Evolutionary conservation across 1,139 yeast genomes (phyloP).

Genomic region (Pneumocystis jirovecii): DNA sequence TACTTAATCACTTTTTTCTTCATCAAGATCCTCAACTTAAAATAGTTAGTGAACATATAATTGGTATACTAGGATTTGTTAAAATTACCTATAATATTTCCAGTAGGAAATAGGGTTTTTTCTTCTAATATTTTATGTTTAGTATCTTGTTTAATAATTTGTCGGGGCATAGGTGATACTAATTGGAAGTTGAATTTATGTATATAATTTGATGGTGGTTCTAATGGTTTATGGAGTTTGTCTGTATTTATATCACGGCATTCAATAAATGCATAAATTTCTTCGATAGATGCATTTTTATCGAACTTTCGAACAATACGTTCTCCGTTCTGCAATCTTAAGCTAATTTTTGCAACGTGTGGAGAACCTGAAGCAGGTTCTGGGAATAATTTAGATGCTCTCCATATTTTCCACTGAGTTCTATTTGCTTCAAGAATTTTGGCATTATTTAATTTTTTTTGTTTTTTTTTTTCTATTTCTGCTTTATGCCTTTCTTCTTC

Average conservation of each 20-base stretch:
- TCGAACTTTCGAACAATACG: slow-evolving; percentile 44
- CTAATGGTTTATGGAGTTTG: slow-evolving; percentile 17
- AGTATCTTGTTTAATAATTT: slow-evolving; percentile 25
- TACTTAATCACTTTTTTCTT: not conserved
- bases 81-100: slow-evolving; percentile 32
- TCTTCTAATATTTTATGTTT: slow-evolving; percentile 28
- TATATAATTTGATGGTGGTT: slow-evolving; percentile 28
- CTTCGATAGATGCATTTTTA: slow-evolving; percentile 33
- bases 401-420: slow-evolving; percentile 34
- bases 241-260: slow-evolving; percentile 20
- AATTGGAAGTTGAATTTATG: slow-evolving; percentile 36
- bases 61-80: not conserved
- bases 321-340: slow-evolving; percentile 46
- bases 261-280: slow-evolving; percentile 54
- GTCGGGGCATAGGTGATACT: slow-evolving; percentile 44
- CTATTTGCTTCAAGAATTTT: slow-evolving; percentile 5
- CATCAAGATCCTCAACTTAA: not conserved
- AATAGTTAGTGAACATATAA: not conserved
- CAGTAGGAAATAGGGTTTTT: slow-evolving; percentile 41
- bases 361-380: slow-evolving; percentile 20
- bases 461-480: slow-evolving; percentile 20
- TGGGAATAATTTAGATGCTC: slow-evolving; percentile 28
- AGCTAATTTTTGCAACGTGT: slow-evolving; percentile 27
- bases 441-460: slow-evolving; percentile 15
- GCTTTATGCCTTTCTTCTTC: slow-evolving; percentile 21